Evolutionary conservation across 2,329 filamentous ascomycete species (phyloP), one percentile per base, ranked within the genome.

Genomic region (Trichothecium roseum): DNA sequence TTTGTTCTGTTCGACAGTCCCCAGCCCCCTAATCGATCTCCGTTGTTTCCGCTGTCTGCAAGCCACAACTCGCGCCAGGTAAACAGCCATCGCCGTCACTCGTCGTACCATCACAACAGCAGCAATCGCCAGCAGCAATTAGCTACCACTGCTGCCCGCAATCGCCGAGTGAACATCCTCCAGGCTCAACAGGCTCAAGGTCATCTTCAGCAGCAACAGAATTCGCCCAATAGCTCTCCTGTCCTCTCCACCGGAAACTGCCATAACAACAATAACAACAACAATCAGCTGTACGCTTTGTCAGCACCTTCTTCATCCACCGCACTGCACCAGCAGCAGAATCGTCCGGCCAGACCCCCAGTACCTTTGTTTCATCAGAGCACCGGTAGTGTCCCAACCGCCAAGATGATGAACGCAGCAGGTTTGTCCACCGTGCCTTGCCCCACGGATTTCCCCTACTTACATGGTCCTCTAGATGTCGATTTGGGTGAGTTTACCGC

Each of bases 1-100:
- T 87, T 87, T 59, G 78, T 84, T 64, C 75, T 87, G 69, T 84
- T 79, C 78, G 69, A 73, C 57, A 64, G 66, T 42, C 68, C 64
- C 42, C 53, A 54, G 56, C 63, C 50, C 43, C 46, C 42, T 45
- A 52, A 46, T 44, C 51, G 43, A 61, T 61, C 54, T 55, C 51
- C 49, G 44, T 47, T 54, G 45, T 53, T 51, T 43, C 57, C 57
- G 42, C 60, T 63, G 52, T 53, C 56, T 40, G 47, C 20, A 24
- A 37, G 24, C 31, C 6, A 24, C 20, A 24, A 6, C 20, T 10
- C 6, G 10, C 20, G 20, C 20, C 20, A 24, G 20, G 10, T 24
- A 24, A 32, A 28, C 29, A 32, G 45, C 39, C 56, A 61, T 56
- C 65, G 61, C 49, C 61, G 54, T 61, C 61, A 59, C 59, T 65